phyloP scores from a whole-genome alignment of 2,329 filamentous ascomycete genomes.

The Coniosporium tulheliwenetii region DNA sequence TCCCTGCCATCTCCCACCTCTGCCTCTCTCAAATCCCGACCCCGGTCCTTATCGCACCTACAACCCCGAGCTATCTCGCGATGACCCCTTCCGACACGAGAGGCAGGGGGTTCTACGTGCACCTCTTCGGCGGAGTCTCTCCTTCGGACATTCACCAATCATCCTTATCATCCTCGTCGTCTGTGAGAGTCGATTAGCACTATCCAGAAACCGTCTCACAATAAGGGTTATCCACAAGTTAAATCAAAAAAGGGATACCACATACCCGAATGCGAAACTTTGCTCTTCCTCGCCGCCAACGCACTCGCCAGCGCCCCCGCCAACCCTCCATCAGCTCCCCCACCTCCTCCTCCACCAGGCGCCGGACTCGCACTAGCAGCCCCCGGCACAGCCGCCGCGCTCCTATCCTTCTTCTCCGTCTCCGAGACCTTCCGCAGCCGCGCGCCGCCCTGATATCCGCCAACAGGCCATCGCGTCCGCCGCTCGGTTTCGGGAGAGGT shows the following conservation, averaged over 20 bases:
- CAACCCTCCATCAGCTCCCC: constrained; percentile 32
- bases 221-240: not conserved
- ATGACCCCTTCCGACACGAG: too few relatives aligned
- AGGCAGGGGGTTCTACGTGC: too few relatives aligned
- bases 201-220: not conserved
- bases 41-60: too few relatives aligned
- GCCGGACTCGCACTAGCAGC: constrained; percentile 33
- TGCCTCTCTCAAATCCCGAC: too few relatives aligned
- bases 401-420: constrained; percentile 55
- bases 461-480: constrained; percentile 44
- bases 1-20: too few relatives aligned
- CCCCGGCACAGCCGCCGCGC: constrained; percentile 45
- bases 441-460: constrained; percentile 55
- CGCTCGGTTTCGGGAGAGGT: constrained; percentile 24
- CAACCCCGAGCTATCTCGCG: too few relatives aligned
- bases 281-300: constrained; percentile 73
- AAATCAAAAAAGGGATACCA: constrained; percentile 15
- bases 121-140: too few relatives aligned
- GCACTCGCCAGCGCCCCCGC: constrained; percentile 57
- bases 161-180: constrained; percentile 63
- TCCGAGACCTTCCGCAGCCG: constrained; percentile 60
- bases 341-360: constrained; percentile 29
- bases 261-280: constrained; percentile 90
- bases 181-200: constrained; percentile 27
- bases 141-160: constrained; percentile 39